Percentiles rank a stretch among this genome's conserved stretches.
These are phyloP conservation scores for Amylocystis lapponica DNA, from an alignment of 768 basidiomycete species.

Conservation along the genomic window DNA sequence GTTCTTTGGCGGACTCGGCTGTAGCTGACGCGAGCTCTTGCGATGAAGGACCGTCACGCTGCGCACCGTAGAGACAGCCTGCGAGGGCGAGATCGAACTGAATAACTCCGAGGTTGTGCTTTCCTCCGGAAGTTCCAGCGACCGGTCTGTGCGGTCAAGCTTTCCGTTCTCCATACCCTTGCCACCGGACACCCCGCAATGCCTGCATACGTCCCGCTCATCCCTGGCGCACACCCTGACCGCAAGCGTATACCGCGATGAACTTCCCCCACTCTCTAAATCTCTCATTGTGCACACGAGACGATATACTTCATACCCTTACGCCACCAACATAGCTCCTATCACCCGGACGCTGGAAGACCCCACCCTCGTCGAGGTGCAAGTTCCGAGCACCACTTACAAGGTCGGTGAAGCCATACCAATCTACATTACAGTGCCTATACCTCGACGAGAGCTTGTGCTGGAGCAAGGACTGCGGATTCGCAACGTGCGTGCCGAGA, in stretches of 20 bases:
- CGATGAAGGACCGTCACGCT: conserved; percentile 53
- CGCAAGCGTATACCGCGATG: conserved; percentile 52
- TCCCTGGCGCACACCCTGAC: conserved; percentile 65
- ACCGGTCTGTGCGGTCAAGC: conserved; percentile 45
- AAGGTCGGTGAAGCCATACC: conserved; percentile 69
- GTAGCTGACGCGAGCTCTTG: conserved; percentile 8
- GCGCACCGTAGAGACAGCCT: conserved; percentile 60
- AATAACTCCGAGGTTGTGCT: conserved; percentile 50
- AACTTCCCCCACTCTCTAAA: conserved; percentile 40
- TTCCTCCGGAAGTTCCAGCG: conserved; percentile 37
- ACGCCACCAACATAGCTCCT: conserved; percentile 51
- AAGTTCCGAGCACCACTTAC: conserved; percentile 70
- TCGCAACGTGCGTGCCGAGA: conserved; percentile 75
- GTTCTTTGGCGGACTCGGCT: conserved; percentile 5
- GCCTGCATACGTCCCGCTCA: conserved; percentile 70
- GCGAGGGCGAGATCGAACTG: conserved; percentile 62
- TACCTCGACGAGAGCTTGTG: conserved; percentile 63
- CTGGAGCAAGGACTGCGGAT: conserved; percentile 66
- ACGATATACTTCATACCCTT: conserved; percentile 64
- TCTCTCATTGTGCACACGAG: conserved; percentile 64
- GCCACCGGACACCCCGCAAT: conserved; percentile 75
- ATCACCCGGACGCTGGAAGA: conserved; percentile 50
- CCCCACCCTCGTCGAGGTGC: conserved; percentile 63
- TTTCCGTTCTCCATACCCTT: conserved; percentile 83
- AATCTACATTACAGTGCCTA: conserved; percentile 74